phyloP scores from a whole-genome alignment of 305 asterid species.

The Solanum hybrid region DNA sequence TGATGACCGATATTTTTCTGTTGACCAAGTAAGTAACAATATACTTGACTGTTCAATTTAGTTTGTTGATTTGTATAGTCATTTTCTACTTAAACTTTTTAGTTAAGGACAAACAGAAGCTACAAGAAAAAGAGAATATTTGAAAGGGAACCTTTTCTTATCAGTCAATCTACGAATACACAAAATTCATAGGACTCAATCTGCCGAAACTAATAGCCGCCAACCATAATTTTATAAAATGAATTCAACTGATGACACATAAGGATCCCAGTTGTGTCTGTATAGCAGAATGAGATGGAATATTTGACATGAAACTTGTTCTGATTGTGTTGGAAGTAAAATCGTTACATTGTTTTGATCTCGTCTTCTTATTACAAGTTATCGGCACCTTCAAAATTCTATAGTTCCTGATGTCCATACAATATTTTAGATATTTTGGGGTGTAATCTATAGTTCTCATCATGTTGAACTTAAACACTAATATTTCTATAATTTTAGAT shows the following conservation, averaged over 20 bases:
- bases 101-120: constrained; percentile 24
- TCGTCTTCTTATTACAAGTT: too few relatives aligned
- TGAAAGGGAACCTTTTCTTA: constrained; percentile 26
- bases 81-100: too few relatives aligned
- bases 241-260: not conserved
- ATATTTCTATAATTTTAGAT: not conserved
- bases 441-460: not conserved
- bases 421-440: too few relatives aligned
- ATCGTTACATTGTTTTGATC: not conserved
- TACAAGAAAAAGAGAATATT: constrained; percentile 28
- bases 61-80: too few relatives aligned
- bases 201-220: not conserved
- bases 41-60: too few relatives aligned
- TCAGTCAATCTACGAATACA: not conserved
- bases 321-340: not conserved
- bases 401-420: too few relatives aligned
- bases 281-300: not conserved
- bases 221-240: not conserved
- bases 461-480: not conserved
- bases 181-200: not conserved
- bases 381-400: too few relatives aligned
- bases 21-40: too few relatives aligned
- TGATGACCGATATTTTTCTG: too few relatives aligned
- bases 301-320: not conserved
- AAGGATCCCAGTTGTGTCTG: not conserved